Evolutionary conservation across 139 green algal species (phyloP).

Genomic region (Pleodorina starrii): DNA sequence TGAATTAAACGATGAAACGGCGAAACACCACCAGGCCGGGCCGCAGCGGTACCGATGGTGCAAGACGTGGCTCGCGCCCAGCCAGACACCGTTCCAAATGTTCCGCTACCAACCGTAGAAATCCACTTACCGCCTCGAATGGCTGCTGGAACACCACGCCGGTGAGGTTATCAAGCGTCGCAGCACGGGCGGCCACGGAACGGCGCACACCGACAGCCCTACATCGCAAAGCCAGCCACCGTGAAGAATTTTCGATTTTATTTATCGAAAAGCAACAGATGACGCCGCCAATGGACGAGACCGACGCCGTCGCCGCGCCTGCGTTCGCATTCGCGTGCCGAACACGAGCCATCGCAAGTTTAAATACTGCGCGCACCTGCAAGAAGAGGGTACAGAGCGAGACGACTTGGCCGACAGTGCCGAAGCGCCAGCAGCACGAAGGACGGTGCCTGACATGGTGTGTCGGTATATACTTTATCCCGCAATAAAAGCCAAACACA

Average conservation of each 20-base stretch:
- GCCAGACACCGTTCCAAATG: background rate
- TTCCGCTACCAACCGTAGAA: background rate
- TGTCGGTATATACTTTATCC: slow-evolving; percentile 9
- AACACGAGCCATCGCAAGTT: background rate
- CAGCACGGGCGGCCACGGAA: background rate
- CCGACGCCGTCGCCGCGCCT: background rate
- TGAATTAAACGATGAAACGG: too few relatives aligned
- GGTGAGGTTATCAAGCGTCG: slow-evolving; percentile 53
- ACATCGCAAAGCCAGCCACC: background rate
- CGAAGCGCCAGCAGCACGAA: background rate
- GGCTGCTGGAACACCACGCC: slow-evolving; percentile 88
- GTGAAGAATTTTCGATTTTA: background rate
- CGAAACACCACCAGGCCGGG: too few relatives aligned
- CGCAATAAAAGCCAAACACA: too few relatives aligned
- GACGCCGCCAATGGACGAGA: background rate
- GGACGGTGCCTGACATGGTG: background rate
- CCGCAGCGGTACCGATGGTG: background rate
- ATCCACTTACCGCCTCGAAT: slow-evolving; percentile 77
- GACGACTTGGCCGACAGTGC: background rate
- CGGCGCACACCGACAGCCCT: background rate
- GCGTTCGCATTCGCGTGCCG: background rate
- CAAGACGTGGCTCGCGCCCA: background rate
- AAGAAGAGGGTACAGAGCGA: background rate
- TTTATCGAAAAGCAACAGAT: background rate
- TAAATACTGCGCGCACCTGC: background rate